Percentiles rank a stretch among this genome's conserved stretches.
Evolutionary conservation across 2,329 filamentous ascomycete genomes (phyloP).

Genomic region (Fragosphaeria purpurea): DNA sequence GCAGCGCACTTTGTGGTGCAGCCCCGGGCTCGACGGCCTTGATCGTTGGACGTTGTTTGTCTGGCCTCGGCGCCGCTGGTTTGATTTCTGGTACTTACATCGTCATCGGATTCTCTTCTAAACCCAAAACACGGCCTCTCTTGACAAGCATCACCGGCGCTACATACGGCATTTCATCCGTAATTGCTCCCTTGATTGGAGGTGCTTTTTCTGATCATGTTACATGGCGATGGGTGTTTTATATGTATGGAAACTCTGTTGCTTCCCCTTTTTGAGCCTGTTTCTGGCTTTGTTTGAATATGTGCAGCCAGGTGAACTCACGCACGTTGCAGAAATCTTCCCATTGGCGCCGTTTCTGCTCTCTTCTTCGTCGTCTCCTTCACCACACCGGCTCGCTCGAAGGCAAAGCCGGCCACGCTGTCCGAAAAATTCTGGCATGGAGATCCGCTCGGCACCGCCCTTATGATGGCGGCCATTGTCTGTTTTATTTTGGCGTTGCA

Average conservation of each 20-base stretch:
- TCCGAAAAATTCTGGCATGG: constrained; percentile 1
- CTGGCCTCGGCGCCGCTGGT: too few species aligned
- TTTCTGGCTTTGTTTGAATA: too few species aligned
- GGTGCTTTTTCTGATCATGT: constrained; percentile 15
- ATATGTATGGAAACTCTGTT: constrained; percentile 16
- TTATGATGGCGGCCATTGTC: constrained; percentile 19
- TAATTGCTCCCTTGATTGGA: constrained; percentile 16
- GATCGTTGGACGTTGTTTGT: too few species aligned
- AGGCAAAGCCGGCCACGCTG: background rate
- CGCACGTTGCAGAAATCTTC: constrained; percentile 26
- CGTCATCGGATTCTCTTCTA: too few species aligned
- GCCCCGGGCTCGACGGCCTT: too few species aligned
- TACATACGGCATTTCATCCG: constrained; percentile 17
- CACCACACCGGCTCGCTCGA: background rate
- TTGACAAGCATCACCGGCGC: background rate
- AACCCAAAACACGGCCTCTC: too few species aligned
- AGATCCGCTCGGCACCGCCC: constrained; percentile 2
- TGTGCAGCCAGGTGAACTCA: constrained; percentile 2
- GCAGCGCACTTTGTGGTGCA: background rate
- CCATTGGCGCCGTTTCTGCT: constrained; percentile 3
- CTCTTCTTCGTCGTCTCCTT: background rate
- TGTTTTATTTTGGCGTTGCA: constrained; percentile 30
- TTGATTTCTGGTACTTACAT: too few species aligned
- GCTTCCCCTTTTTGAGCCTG: constrained; percentile 5
- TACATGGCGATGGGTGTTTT: constrained; percentile 31